These are phyloP conservation scores for Russula sp. DNA, from an alignment of 768 basidiomycete genomes.

Conservation along the genomic window DNA sequence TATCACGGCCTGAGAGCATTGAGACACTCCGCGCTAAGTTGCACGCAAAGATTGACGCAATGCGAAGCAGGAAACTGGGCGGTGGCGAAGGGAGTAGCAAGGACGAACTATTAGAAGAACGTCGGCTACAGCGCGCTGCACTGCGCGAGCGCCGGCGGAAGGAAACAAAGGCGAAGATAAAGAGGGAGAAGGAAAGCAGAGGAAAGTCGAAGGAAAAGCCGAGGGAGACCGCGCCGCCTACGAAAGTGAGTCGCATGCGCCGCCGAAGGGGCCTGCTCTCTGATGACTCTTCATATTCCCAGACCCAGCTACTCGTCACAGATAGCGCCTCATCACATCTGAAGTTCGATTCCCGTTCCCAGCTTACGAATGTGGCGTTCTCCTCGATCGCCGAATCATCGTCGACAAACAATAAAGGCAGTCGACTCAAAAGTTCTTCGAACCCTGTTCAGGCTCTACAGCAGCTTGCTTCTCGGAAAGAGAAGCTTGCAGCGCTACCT, in stretches of 20 bases:
- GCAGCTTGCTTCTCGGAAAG: slow-evolving; percentile 70
- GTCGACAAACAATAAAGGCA: slow-evolving; percentile 40
- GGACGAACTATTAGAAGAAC: slow-evolving; percentile 80
- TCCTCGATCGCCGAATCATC: slow-evolving; percentile 49
- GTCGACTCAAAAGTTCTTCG: slow-evolving; percentile 60
- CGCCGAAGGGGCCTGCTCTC: not conserved
- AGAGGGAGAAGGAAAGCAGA: slow-evolving; percentile 53
- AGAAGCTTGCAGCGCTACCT: slow-evolving; percentile 67
- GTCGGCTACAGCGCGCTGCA: slow-evolving; percentile 67
- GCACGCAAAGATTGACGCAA: slow-evolving; percentile 64
- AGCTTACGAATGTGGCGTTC: slow-evolving; percentile 64
- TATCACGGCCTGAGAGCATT: slow-evolving; percentile 61
- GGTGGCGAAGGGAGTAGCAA: slow-evolving; percentile 50
- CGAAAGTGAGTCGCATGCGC: slow-evolving; percentile 43
- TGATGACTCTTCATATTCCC: not conserved
- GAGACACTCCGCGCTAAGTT: slow-evolving; percentile 62
- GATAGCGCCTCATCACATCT: slow-evolving; percentile 34
- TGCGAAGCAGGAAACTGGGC: slow-evolving; percentile 42
- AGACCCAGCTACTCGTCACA: slow-evolving; percentile 72
- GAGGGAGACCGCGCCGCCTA: slow-evolving; percentile 37
- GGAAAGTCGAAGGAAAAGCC: slow-evolving; percentile 40
- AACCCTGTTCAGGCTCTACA: slow-evolving; percentile 84
- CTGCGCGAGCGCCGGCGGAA: slow-evolving; percentile 82
- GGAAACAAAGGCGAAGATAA: slow-evolving; percentile 79
- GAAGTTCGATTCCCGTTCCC: slow-evolving; percentile 28